Conservation (phyloP, 2,329 filamentous ascomycete species). For the Annulohypoxylon truncatum region DNA sequence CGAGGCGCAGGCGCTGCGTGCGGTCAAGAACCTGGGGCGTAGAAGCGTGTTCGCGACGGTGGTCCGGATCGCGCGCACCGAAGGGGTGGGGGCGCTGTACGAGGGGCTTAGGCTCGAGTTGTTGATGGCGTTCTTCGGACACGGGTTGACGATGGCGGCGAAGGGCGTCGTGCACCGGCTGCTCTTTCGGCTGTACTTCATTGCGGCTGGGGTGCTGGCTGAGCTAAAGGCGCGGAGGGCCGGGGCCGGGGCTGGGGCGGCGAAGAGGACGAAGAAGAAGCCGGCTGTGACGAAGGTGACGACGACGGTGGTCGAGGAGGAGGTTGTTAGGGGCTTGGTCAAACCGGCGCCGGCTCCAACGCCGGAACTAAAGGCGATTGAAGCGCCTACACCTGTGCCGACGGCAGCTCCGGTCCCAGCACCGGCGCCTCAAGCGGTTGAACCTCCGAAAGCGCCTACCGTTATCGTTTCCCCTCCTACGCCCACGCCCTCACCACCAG, state of each 20-base stretch:
- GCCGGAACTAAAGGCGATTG: background rate
- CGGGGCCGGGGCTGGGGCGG: too few relatives aligned
- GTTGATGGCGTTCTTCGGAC: conserved; percentile 84
- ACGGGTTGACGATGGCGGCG: conserved; percentile 87
- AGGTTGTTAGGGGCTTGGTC: background rate
- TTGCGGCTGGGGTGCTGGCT: conserved; percentile 62
- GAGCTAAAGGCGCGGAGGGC: conserved; percentile 33
- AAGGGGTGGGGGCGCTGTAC: conserved; percentile 78
- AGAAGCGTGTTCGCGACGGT: conserved; percentile 73
- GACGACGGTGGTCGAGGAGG: background rate
- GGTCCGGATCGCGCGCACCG: conserved; percentile 65
- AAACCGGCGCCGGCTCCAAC: background rate
- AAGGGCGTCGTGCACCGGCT: conserved; percentile 81
- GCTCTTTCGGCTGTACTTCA: conserved; percentile 78
- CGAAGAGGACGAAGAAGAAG: background rate
- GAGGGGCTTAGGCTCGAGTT: conserved; percentile 81
- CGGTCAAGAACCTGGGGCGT: conserved; percentile 47
- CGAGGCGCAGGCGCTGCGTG: conserved; percentile 44
- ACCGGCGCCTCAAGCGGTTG: background rate
- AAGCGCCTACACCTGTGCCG: background rate
- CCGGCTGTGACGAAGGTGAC: background rate
- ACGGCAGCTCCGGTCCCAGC: background rate
- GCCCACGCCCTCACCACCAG: background rate
- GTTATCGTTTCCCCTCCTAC: background rate
- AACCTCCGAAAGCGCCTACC: background rate